These are phyloP conservation scores for Boeremia lycopersici DNA, from an alignment of 2,329 filamentous ascomycete species.

Conservation along the genomic window DNA sequence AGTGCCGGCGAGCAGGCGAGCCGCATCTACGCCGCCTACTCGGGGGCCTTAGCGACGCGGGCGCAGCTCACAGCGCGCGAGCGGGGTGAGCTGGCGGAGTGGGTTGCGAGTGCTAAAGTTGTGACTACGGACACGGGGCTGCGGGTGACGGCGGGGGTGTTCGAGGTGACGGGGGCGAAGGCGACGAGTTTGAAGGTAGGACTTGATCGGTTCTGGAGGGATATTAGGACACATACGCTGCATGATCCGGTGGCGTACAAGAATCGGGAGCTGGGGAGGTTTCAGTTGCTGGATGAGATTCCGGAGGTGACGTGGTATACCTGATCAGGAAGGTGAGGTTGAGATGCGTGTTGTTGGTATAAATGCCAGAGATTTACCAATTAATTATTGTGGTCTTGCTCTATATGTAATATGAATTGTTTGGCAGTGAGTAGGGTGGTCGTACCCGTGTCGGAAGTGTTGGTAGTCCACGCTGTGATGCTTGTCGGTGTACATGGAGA, in stretches of 20 bases:
- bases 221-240: conserved; percentile 68
- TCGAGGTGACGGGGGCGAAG: conserved; percentile 67
- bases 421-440: too few relatives aligned
- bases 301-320: conserved; percentile 69
- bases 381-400: background rate
- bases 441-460: too few relatives aligned
- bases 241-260: conserved; percentile 73
- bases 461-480: too few relatives aligned
- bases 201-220: conserved; percentile 69
- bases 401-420: too few relatives aligned
- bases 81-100: conserved; percentile 66
- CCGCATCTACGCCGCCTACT: conserved; percentile 54
- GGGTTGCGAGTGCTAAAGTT: conserved; percentile 67
- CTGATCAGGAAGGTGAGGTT: conserved; percentile 27
- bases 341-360: background rate
- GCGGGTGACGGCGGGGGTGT: conserved; percentile 64
- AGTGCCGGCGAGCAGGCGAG: conserved; percentile 59
- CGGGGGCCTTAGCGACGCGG: conserved; percentile 42
- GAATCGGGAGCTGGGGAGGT: conserved; percentile 66
- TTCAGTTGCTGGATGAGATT: conserved; percentile 61
- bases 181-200: conserved; percentile 64
- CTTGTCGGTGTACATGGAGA: too few relatives aligned
- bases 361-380: background rate
- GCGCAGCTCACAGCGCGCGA: conserved; percentile 56
- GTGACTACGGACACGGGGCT: conserved; percentile 66